Evolutionary conservation across 441 rosid species (phyloP).

Genomic region (Populus tomentosa): DNA sequence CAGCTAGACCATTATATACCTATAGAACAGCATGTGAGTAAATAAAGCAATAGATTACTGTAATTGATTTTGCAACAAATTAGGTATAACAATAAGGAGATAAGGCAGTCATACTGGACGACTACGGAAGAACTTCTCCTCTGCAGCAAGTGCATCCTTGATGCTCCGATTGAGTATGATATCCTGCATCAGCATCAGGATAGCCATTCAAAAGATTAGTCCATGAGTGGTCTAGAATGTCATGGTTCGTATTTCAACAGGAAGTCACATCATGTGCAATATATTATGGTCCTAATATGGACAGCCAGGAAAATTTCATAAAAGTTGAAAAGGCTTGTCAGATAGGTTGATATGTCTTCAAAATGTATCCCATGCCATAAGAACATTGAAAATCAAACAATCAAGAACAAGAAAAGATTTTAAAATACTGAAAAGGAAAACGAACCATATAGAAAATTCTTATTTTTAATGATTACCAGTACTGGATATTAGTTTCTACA

Average conservation of each 20-base stretch:
- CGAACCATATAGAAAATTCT: neutral
- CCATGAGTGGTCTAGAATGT: neutral
- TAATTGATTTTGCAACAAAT: conserved; percentile 2
- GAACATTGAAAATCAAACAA: neutral
- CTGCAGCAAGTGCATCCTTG: conserved; percentile 86
- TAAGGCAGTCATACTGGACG: conserved; percentile 67
- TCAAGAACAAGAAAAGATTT: neutral
- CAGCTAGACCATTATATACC: conserved; percentile 80
- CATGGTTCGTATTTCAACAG: neutral
- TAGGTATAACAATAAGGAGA: conserved; percentile 6
- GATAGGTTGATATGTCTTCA: neutral
- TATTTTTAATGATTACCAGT: neutral
- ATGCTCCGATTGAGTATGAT: conserved; percentile 70
- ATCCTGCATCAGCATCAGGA: conserved; percentile 39
- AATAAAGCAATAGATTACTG: neutral
- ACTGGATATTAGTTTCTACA: neutral
- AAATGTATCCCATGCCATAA: neutral
- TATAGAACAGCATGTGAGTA: conserved; percentile 16
- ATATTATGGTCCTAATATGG: neutral
- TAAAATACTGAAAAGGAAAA: neutral
- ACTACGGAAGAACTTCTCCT: conserved; percentile 89
- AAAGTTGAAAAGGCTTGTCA: neutral
- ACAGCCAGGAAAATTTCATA: neutral
- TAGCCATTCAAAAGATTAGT: neutral
- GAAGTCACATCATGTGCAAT: neutral